Evolutionary conservation across 2,329 filamentous ascomycete species (phyloP), one percentile per base, ranked within the genome.

Genomic region (Aspergillus sp.): DNA sequence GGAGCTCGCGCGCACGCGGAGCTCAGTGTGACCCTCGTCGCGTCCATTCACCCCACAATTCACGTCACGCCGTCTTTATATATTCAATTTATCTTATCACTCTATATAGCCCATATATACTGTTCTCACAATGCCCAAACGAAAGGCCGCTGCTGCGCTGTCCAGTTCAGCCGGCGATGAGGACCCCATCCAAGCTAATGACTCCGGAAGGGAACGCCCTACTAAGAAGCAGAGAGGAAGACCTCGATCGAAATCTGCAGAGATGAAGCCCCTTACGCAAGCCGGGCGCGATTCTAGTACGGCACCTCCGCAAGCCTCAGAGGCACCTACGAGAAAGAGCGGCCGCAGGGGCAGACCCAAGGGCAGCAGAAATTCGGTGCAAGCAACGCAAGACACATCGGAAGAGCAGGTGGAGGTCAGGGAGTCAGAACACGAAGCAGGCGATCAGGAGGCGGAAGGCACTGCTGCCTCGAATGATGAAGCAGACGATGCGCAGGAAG

Each of bases 81-180:
- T 36, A 36, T 36, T 36, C 32, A 15, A 15, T 36, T 13, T 36
- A 36, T 13, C 11, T 21, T 5, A 5, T 44, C 41, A 23, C 39
- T 42, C 1, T 36, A 47, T 58, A 57, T 51, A 27, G 30, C 17
- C 23, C 17, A 55, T 54, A 51, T 51, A 56, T 59, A 57, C 53
- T 2, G 11, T 44, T 7, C 25, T 11, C 30, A 17, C 41, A 57
- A 78, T 78, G 75, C 74, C 77, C 8, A 79, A 78, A 64, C 66
- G 76, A 49, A 80, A 80, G 62, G 75, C 72, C 7, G 62, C 72
- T 13, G 69, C 78, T 36, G 79, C 77, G 57, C 64, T 83, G 15
- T 81, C 81, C 36, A 77, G 75, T 8, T 66, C 83, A 21, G 67
- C 82, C 8, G 81, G 84, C 41, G 74, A 74, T 62, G 78, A 81